Evolutionary conservation across 1,284 basidiomycete genomes (phyloP).

Genomic region (Ganoderma lingzhi): DNA sequence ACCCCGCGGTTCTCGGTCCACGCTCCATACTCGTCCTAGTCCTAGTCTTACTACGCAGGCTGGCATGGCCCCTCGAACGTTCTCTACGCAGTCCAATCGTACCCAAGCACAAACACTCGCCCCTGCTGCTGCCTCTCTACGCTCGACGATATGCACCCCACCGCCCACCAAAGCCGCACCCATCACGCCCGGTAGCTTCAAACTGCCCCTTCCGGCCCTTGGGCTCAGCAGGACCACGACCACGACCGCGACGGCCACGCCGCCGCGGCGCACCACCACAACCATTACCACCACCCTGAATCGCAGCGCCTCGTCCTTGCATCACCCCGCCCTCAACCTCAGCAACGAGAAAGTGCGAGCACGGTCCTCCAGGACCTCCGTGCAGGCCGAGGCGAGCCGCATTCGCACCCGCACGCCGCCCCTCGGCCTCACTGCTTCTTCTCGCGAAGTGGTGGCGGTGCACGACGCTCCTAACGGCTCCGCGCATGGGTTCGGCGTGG

Average conservation of each 20-base stretch:
- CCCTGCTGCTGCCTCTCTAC: not conserved
- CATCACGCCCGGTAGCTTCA: constrained; percentile 1
- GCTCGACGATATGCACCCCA: not conserved
- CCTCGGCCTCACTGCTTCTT: not conserved
- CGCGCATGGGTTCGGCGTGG: not conserved
- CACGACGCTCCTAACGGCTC: not conserved
- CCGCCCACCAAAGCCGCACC: not conserved
- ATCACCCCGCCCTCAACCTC: too few species aligned
- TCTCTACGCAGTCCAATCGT: not conserved
- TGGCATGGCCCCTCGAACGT: not conserved
- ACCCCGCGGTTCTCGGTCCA: not conserved
- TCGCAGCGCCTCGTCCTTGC: not conserved
- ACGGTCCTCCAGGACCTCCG: not conserved
- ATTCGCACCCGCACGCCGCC: not conserved
- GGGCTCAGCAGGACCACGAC: not conserved
- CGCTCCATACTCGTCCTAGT: too few species aligned
- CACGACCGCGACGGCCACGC: not conserved
- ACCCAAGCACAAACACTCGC: not conserved
- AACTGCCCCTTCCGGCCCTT: not conserved
- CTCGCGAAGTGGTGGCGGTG: not conserved
- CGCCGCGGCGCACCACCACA: not conserved
- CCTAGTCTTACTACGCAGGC: not conserved
- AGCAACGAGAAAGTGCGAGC: not conserved
- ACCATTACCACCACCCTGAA: not conserved
- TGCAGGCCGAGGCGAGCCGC: not conserved